phyloP scores from a whole-genome alignment of 2,329 filamentous ascomycete species.

The Chrysoporthe deuterocubensis region DNA sequence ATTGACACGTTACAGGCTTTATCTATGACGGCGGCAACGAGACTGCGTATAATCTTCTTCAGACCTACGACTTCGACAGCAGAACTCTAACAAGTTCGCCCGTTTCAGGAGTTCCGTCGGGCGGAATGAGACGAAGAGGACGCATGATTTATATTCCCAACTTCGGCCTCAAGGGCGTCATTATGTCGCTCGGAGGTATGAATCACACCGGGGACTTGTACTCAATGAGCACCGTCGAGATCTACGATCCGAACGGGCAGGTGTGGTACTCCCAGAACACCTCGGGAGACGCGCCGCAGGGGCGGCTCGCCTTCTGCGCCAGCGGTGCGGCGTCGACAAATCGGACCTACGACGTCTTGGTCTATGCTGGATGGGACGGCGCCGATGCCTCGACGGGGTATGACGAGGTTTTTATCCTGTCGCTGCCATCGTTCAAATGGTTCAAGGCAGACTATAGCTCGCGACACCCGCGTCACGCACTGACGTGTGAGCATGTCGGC shows the following conservation, averaged over 20 bases:
- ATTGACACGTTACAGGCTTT: background rate
- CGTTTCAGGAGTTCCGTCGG: background rate
- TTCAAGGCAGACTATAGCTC: constrained; percentile 31
- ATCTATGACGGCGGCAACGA: background rate
- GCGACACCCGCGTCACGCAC: constrained; percentile 30
- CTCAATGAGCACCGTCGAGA: constrained; percentile 26
- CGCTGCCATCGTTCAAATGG: constrained; percentile 34
- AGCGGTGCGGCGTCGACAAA: constrained; percentile 31
- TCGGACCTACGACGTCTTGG: constrained; percentile 33
- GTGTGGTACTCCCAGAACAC: constrained; percentile 32
- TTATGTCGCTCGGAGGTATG: background rate
- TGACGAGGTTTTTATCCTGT: constrained; percentile 33
- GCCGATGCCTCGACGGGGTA: constrained; percentile 27
- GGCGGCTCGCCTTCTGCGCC: constrained; percentile 32
- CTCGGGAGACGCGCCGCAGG: constrained; percentile 27
- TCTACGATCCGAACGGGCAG: constrained; percentile 29
- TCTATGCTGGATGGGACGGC: constrained; percentile 33
- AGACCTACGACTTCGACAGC: background rate
- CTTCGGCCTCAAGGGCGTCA: constrained; percentile 11
- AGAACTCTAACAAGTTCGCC: background rate
- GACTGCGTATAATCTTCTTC: background rate
- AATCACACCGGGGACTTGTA: constrained; percentile 5
- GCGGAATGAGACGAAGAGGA: background rate
- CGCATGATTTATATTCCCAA: constrained; percentile 15
- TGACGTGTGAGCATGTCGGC: constrained; percentile 37